Base-by-base conservation (phyloP, 768 basidiomycete genomes). In the Suillus ampliporus region DNA sequence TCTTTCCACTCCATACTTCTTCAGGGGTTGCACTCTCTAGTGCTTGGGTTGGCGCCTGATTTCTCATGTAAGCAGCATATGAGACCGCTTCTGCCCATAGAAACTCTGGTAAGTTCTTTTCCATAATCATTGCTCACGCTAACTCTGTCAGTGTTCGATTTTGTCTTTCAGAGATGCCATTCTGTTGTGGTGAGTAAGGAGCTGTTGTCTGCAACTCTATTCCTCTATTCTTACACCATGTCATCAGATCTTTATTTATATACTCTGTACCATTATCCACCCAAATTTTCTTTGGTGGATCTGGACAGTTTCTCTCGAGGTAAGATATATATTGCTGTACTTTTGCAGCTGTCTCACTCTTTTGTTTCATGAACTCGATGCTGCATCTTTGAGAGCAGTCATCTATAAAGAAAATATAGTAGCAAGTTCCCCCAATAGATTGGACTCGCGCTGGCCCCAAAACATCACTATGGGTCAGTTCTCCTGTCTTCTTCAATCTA, bases 141-240 rank as follows among this genome's bases (percentile, higher is more conserved):
- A 78, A 47, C 48, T 79, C 71, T 0, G 78, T 31, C 0, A 77
- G 41, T 0, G 76, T 80, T 5, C 71, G 28, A 58, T 81, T 81
- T 28, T 72, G 71, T 1, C 72, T 53, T 44, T 84, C 79, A 0
- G 80, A 73, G 21, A 72, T 58, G 7, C 72, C 75, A 61, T 81
- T 82, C 38, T 80, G 77, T 1, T 73, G 64, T 0, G 76, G 77
- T 4, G 76, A 74, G 37, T 81, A 79, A 1, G 76, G 79, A 2
- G 70, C 72, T 0, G 72, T 77, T 0, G 64, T 68, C 15, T 81
- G 71, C 0, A 78, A 63, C 0, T 68, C 68, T 5, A 78, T 78
- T 0, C 79, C 77, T 1, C 67, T 63, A 4, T 51, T 4, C 0
- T 41, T 61, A 31, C 69, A 69, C 64, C 72, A 77, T 0, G 50